Evolutionary conservation across 306 rosid genomes (phyloP).

Genomic region (Trichosanthes truncata): DNA sequence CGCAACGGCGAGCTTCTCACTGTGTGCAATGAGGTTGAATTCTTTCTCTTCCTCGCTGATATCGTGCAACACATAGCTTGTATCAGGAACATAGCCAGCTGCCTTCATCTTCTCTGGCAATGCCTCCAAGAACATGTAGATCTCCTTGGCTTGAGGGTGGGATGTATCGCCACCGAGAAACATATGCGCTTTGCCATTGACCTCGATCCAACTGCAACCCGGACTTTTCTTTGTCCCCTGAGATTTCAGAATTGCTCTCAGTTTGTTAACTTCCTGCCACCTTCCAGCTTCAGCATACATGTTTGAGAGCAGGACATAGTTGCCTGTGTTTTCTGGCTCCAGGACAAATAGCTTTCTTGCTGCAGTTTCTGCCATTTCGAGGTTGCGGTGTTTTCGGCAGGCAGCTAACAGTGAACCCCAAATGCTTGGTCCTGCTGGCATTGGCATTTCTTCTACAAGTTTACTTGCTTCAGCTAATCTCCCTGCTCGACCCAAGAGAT

Average conservation of each 20-base stretch:
- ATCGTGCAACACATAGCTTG: conserved; percentile 1
- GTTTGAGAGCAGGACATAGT: conserved; percentile 69
- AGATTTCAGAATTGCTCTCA: conserved; percentile 50
- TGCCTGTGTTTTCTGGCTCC: conserved; percentile 79
- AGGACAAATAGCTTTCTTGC: conserved; percentile 50
- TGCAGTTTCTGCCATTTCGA: conserved; percentile 49
- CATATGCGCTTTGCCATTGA: conserved; percentile 47
- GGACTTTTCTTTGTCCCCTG: conserved; percentile 63
- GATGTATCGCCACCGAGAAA: conserved; percentile 47
- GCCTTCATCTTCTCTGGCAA: conserved; percentile 11
- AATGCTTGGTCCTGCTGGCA: conserved; percentile 61
- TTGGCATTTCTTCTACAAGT: conserved; percentile 46
- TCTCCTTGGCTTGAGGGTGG: conserved; percentile 44
- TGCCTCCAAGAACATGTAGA: conserved; percentile 36
- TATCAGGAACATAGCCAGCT: conserved; percentile 7
- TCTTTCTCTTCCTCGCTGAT: conserved; percentile 13
- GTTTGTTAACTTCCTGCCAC: conserved; percentile 58
- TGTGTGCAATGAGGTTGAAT: not conserved
- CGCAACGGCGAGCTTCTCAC: conserved; percentile 2
- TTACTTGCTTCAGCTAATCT: conserved; percentile 52
- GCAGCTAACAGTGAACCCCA: conserved; percentile 79
- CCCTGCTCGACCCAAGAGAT: conserved; percentile 72
- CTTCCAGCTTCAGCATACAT: conserved; percentile 61
- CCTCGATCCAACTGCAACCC: conserved; percentile 60
- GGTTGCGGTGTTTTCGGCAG: conserved; percentile 55